Conservation (phyloP, 73 alveolate species). For the Urostyla sp. region DNA sequence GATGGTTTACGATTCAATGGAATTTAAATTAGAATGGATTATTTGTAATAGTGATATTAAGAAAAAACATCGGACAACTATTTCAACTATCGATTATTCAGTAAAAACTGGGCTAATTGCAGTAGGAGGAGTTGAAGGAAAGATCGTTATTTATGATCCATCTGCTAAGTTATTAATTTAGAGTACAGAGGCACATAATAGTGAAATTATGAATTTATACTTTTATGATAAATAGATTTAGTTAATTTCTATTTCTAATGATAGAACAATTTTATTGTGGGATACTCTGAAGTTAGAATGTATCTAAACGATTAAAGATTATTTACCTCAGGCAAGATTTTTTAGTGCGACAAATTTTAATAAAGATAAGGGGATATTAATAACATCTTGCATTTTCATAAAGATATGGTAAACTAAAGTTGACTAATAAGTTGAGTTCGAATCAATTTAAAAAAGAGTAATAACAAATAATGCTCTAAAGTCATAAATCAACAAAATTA, state of each 20-base stretch:
- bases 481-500: conserved; percentile 25
- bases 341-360: conserved; percentile 28
- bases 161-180: conserved; percentile 43
- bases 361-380: conserved; percentile 8
- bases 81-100: conserved; percentile 47
- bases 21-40: conserved; percentile 50
- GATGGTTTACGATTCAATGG: conserved; percentile 62
- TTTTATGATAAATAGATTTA: conserved; percentile 49
- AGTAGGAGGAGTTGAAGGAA: conserved; percentile 67
- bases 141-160: conserved; percentile 54
- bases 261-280: conserved; percentile 43
- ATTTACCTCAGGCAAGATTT: conserved; percentile 16
- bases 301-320: conserved; percentile 33
- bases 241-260: conserved; percentile 30
- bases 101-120: conserved; percentile 46
- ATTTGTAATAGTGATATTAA: conserved; percentile 24
- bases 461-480: conserved; percentile 51
- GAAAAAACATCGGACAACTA: conserved; percentile 37
- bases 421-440: conserved; percentile 45
- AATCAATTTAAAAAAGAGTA: conserved; percentile 50
- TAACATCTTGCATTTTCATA: conserved; percentile 52
- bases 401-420: conserved; percentile 49
- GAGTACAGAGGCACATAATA: conserved; percentile 31
- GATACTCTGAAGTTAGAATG: conserved; percentile 51
- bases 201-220: conserved; percentile 32